Base-by-base conservation (phyloP, 2,329 filamentous ascomycete species). In the Pseudogymnoascus sp. region DNA sequence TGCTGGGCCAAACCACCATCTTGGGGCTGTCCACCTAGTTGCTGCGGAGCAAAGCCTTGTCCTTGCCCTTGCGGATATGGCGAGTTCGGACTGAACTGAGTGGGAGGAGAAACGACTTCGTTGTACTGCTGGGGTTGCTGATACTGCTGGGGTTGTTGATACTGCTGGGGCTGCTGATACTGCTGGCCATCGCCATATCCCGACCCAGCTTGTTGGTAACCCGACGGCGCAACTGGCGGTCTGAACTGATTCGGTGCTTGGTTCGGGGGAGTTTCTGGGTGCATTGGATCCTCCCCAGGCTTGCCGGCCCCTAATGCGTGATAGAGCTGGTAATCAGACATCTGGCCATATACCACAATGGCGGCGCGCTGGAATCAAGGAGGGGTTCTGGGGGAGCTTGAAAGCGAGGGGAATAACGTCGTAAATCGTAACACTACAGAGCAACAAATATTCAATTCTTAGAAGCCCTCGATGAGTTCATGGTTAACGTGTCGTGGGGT, bases 1-100 rank as follows among this genome's bases (percentile, higher is more conserved):
- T 95, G 90, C 60, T 84, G 80, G 52, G 84, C 80, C 62, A 90
- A 71, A 13, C 76, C 77, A 60, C 70, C 74, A 67, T 83, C 79
- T 61, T 74, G 74, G 59, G 71, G 69, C 38, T 71, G 70, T 19
- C 71, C 68, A 66, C 60, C 59, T 63, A 48, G 61, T 57, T 63
- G 67, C 63, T 72, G 72, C 58, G 69, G 72, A 33, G 67, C 69
- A 52, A 71, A 67, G 23, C 64, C 67, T 38, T 65, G 65, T n/a
- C 64, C 61, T 35, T 70, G 69, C 23, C 63, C 64, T 26, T 68
- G 66, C 10, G 71, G 73, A 33, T 68, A 69, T 6, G 65, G 34
- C 13, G 28, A 48, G 13, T 19, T 58, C 10, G 38, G 45, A 45
- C 23, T 57, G 21, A 34, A 57, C 30, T 57, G 55, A 57, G 55